Percentiles rank a stretch among this genome's conserved stretches.
Evolutionary conservation across 179 eudicot genomes (phyloP).

Genomic region (Nepenthes alata): DNA sequence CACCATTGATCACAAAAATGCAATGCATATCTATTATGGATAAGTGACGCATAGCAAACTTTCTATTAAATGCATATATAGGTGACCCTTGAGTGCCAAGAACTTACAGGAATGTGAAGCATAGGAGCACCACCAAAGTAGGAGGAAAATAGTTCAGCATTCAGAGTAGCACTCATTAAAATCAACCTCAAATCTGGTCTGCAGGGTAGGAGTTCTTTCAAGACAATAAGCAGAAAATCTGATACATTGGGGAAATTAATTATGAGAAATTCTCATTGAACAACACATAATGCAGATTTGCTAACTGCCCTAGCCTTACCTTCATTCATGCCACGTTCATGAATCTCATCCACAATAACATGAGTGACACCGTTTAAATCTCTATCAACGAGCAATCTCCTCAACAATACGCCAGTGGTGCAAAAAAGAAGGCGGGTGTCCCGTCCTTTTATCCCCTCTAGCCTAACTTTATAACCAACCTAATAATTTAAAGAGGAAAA

Average conservation of each 20-base stretch:
- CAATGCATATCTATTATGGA: no score
- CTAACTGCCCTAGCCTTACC: slow-evolving; percentile 26
- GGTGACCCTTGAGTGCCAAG: neutral
- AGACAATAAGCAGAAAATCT: slow-evolving; percentile 80
- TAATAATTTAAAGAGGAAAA: slow-evolving; percentile 10
- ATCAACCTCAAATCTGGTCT: slow-evolving; percentile 69
- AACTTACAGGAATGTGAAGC: slow-evolving; percentile 75
- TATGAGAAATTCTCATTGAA: slow-evolving; percentile 8
- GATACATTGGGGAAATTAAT: slow-evolving; percentile 11
- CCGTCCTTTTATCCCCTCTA: slow-evolving; percentile 74
- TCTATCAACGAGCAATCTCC: slow-evolving; percentile 70
- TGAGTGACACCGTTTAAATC: slow-evolving; percentile 61
- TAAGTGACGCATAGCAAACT: no score
- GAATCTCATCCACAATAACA: slow-evolving; percentile 78
- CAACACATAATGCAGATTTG: neutral
- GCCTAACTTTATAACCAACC: slow-evolving; percentile 81
- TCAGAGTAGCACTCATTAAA: slow-evolving; percentile 80
- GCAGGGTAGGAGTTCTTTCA: slow-evolving; percentile 67
- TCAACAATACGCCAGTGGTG: slow-evolving; percentile 66
- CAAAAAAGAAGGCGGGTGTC: slow-evolving; percentile 79
- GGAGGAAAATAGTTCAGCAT: slow-evolving; percentile 75
- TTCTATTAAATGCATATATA: no score
- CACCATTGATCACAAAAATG: no score
- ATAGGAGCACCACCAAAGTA: slow-evolving; percentile 73
- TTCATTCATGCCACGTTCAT: slow-evolving; percentile 92